phyloP scores from a whole-genome alignment of 2,329 filamentous ascomycete species.

The Ophiocordyceps unilateralis region DNA sequence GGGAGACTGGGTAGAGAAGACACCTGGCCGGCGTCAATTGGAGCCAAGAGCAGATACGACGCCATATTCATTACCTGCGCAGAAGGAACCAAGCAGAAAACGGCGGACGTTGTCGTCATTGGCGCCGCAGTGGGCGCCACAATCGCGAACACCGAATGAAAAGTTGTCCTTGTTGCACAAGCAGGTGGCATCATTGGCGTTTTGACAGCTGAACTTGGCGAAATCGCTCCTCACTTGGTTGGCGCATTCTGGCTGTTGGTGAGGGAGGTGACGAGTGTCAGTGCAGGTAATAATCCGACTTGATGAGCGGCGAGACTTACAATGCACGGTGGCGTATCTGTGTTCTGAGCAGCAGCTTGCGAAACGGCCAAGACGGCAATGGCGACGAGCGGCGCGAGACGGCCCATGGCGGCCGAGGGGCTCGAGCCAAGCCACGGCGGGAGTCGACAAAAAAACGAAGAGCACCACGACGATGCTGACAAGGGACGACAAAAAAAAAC shows the following conservation, averaged over 20 bases:
- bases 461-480: neutral
- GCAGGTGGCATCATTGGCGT: conserved; percentile 16
- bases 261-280: neutral
- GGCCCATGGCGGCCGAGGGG: neutral
- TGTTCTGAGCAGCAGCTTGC: conserved; percentile 9
- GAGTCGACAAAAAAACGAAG: neutral
- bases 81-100: conserved; percentile 10
- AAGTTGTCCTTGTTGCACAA: conserved; percentile 17
- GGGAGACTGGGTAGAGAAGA: neutral
- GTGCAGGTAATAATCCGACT: too few species aligned
- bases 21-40: neutral
- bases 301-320: conserved; percentile 12
- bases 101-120: conserved; percentile 12
- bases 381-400: too few species aligned
- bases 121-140: conserved; percentile 13
- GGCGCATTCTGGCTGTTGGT: conserved; percentile 7
- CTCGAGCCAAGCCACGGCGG: neutral
- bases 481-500: neutral
- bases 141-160: conserved; percentile 17
- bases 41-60: neutral
- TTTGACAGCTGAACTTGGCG: conserved; percentile 9
- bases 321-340: conserved; percentile 10
- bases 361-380: conserved; percentile 11
- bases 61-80: conserved; percentile 3
- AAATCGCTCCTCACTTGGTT: conserved; percentile 7